These are phyloP conservation scores for Beauveria asiatica DNA, from an alignment of 2,329 filamentous ascomycete species.

Conservation along the genomic window DNA sequence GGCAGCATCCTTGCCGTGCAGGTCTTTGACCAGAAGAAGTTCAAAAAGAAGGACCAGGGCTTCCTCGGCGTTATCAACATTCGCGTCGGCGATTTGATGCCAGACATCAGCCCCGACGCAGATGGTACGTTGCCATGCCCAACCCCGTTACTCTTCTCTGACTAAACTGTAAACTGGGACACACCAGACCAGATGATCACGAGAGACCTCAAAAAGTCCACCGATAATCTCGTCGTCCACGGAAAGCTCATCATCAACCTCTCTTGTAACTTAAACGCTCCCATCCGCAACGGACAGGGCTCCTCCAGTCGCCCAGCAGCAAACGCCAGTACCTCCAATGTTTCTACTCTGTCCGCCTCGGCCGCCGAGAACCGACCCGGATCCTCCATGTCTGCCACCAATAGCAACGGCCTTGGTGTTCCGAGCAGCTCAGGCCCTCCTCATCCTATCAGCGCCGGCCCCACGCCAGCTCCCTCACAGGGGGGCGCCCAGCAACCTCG, in stretches of 20 bases:
- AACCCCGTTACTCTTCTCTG: slow-evolving; percentile 11
- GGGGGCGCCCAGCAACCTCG: slow-evolving; percentile 25
- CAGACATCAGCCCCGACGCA: slow-evolving; percentile 73
- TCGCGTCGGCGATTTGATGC: slow-evolving; percentile 83
- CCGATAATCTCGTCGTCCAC: slow-evolving; percentile 94
- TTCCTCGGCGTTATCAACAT: slow-evolving; percentile 98
- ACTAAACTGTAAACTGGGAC: slow-evolving; percentile 15
- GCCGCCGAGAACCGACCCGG: slow-evolving; percentile 40
- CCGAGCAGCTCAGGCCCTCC: slow-evolving; percentile 32
- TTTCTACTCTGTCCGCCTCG: slow-evolving; percentile 32
- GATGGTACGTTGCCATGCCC: slow-evolving; percentile 59
- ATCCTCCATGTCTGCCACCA: slow-evolving; percentile 43
- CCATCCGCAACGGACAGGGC: slow-evolving; percentile 46
- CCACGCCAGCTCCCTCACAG: slow-evolving; percentile 23
- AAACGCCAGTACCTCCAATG: slow-evolving; percentile 3
- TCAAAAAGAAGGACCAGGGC: slow-evolving; percentile 99
- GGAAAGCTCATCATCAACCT: slow-evolving; percentile 96
- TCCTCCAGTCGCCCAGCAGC: slow-evolving; percentile 34
- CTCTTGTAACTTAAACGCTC: slow-evolving; percentile 75
- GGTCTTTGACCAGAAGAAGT: slow-evolving; percentile 99
- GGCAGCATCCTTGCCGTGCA: slow-evolving; percentile 96
- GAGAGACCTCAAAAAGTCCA: slow-evolving; percentile 92
- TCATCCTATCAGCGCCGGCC: slow-evolving; percentile 39
- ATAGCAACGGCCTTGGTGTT: slow-evolving; percentile 34
- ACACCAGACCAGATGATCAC: slow-evolving; percentile 93